Evolutionary conservation across 2,329 filamentous ascomycete species (phyloP).

Genomic region (Periconia macrospinosa): DNA sequence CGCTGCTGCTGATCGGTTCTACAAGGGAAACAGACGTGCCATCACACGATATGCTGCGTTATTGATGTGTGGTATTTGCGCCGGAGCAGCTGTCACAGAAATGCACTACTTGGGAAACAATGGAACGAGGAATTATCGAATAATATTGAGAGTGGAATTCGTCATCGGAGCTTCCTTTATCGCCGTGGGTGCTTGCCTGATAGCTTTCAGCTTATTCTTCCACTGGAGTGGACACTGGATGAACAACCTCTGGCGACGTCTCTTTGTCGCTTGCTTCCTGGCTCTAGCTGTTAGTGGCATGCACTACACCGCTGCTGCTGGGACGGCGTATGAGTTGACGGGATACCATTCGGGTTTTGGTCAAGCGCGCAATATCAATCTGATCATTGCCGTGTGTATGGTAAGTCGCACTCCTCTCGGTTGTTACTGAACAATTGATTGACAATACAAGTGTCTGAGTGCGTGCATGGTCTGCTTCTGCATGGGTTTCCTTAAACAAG

Average conservation of each 20-base stretch:
- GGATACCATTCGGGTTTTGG: slow-evolving; percentile 46
- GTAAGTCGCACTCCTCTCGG: slow-evolving; percentile 49
- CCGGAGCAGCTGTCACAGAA: slow-evolving; percentile 74
- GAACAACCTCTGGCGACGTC: slow-evolving; percentile 75
- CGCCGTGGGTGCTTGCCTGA: slow-evolving; percentile 69
- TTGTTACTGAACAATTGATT: slow-evolving; percentile 74
- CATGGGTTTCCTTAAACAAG: slow-evolving; percentile 40
- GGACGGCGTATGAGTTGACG: slow-evolving; percentile 66
- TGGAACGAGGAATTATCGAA: slow-evolving; percentile 75
- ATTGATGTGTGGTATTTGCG: slow-evolving; percentile 65
- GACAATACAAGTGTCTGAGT: slow-evolving; percentile 51
- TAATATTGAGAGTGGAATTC: slow-evolving; percentile 61
- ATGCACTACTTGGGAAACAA: slow-evolving; percentile 91
- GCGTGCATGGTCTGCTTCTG: slow-evolving; percentile 43
- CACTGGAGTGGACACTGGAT: slow-evolving; percentile 75
- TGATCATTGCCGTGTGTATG: slow-evolving; percentile 72
- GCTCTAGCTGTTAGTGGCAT: slow-evolving; percentile 79
- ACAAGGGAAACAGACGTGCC: slow-evolving; percentile 29
- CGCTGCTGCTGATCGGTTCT: slow-evolving; percentile 59
- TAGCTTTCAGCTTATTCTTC: slow-evolving; percentile 76
- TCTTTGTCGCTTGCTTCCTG: slow-evolving; percentile 66
- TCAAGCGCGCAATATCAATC: slow-evolving; percentile 61
- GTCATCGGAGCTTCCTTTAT: slow-evolving; percentile 72
- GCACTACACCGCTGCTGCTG: slow-evolving; percentile 77
- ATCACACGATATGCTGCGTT: slow-evolving; percentile 36